Percentiles rank a stretch among this genome's conserved stretches.
Evolutionary conservation across 2,329 filamentous ascomycete species (phyloP).

Genomic region (Endocalyx cinctus): DNA sequence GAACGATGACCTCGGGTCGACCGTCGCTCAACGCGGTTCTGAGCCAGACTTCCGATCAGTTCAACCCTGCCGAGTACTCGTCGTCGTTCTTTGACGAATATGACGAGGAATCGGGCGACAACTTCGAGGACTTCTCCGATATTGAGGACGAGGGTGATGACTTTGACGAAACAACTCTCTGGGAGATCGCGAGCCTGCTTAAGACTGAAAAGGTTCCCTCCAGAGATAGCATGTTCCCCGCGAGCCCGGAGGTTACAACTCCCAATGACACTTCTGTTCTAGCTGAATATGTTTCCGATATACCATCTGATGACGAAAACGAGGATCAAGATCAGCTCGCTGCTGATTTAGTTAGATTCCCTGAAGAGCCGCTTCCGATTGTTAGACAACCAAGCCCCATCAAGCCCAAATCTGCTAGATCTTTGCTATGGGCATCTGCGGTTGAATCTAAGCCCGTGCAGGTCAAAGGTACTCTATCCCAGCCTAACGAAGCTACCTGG

Average conservation of each 20-base stretch:
- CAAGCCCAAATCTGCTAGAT: no score
- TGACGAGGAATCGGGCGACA: conserved; percentile 45
- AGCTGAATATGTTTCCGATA: conserved; percentile 29
- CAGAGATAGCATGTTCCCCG: conserved; percentile 45
- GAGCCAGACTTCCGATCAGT: conserved; percentile 30
- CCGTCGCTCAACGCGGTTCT: conserved; percentile 23
- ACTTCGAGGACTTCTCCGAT: conserved; percentile 32
- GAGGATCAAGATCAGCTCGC: conserved; percentile 16
- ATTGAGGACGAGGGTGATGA: conserved; percentile 41
- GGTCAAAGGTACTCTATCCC: no score
- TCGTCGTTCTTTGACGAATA: conserved; percentile 58
- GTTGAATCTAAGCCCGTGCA: no score
- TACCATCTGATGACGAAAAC: conserved; percentile 21
- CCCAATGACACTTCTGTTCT: conserved; percentile 19
- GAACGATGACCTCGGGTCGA: conserved; percentile 43
- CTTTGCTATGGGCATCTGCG: no score
- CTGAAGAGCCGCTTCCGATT: conserved; percentile 21
- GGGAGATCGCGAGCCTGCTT: conserved; percentile 59
- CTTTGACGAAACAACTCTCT: conserved; percentile 58
- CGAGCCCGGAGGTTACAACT: conserved; percentile 12
- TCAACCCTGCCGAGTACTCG: conserved; percentile 37
- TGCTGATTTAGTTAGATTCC: conserved; percentile 15
- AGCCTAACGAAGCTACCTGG: conserved; percentile 35
- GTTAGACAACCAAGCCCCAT: conserved; percentile 25
- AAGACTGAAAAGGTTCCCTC: conserved; percentile 48